phyloP scores from a whole-genome alignment of 148 eudicot species.

The Nyssa sinensis region DNA sequence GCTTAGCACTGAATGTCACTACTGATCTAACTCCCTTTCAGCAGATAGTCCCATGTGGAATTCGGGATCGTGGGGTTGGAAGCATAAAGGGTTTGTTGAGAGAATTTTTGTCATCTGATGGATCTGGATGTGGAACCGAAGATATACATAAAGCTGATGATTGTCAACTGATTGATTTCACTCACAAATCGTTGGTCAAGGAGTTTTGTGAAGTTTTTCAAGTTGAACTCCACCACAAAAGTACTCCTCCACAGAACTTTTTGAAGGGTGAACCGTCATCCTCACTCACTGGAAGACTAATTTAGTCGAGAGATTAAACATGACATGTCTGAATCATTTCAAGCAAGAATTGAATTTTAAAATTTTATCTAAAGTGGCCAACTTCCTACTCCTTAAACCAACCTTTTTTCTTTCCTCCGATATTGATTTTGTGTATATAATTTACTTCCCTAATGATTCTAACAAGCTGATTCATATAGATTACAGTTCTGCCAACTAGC shows the following conservation, averaged over 20 bases:
- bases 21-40: conserved; percentile 70
- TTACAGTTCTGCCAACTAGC: too few relatives aligned
- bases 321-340: not conserved
- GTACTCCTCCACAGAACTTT: conserved; percentile 8
- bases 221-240: conserved; percentile 42
- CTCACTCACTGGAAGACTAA: not conserved
- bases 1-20: conserved; percentile 85
- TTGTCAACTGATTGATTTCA: conserved; percentile 41
- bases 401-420: too few relatives aligned
- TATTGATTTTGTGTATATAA: too few relatives aligned
- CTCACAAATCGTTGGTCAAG: conserved; percentile 42
- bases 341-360: not conserved
- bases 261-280: not conserved
- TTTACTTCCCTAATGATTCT: too few relatives aligned
- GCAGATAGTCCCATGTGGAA: conserved; percentile 86
- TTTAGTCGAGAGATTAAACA: not conserved
- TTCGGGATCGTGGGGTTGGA: conserved; percentile 71
- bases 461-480: too few relatives aligned
- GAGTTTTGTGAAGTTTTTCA: conserved; percentile 83
- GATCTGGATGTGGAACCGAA: conserved; percentile 5
- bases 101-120: conserved; percentile 22
- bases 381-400: too few relatives aligned
- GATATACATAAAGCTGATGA: conserved; percentile 30
- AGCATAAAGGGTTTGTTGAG: conserved; percentile 61
- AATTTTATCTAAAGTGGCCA: too few relatives aligned